Conservation (phyloP, 1,284 basidiomycete genomes). For the Anthracocystis walkeri region DNA sequence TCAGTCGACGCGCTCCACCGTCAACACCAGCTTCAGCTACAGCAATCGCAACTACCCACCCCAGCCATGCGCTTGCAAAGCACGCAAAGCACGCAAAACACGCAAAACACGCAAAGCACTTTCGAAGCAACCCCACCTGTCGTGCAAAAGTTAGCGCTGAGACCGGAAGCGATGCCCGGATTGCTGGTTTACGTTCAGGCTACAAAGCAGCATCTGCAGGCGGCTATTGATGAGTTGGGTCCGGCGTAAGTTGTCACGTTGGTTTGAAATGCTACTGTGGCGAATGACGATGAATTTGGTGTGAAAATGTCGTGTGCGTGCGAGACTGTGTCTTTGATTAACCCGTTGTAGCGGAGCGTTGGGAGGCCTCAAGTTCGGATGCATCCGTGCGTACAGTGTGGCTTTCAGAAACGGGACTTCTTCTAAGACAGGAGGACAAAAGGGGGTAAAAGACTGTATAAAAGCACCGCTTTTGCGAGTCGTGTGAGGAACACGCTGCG, state of each 20-base stretch:
- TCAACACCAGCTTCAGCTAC: constrained; percentile 6
- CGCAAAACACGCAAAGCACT: constrained; percentile 25
- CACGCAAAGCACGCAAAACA: too few species aligned
- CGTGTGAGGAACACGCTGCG: too few species aligned
- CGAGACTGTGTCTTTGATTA: constrained; percentile 2
- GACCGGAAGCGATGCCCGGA: constrained; percentile 56
- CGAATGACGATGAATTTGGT: too few species aligned
- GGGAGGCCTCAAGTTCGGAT: too few species aligned
- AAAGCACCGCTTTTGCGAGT: too few species aligned
- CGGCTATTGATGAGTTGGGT: constrained; percentile 35
- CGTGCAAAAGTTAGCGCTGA: constrained; percentile 47
- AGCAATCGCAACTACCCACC: neutral
- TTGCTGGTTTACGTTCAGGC: constrained; percentile 56
- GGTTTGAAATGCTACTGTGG: too few species aligned
- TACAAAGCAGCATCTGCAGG: constrained; percentile 49
- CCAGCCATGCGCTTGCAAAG: neutral
- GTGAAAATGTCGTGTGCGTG: constrained; percentile 9
- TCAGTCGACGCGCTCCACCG: constrained; percentile 21
- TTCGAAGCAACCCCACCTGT: constrained; percentile 8
- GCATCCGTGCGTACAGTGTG: neutral
- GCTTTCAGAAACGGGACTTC: neutral
- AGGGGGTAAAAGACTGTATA: too few species aligned
- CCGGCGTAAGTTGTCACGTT: neutral
- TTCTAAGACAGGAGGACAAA: too few species aligned
- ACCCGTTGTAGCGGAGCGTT: neutral